These are phyloP conservation scores for Eruca vesicaria DNA, from an alignment of 441 rosid genomes.

Conservation along the genomic window DNA sequence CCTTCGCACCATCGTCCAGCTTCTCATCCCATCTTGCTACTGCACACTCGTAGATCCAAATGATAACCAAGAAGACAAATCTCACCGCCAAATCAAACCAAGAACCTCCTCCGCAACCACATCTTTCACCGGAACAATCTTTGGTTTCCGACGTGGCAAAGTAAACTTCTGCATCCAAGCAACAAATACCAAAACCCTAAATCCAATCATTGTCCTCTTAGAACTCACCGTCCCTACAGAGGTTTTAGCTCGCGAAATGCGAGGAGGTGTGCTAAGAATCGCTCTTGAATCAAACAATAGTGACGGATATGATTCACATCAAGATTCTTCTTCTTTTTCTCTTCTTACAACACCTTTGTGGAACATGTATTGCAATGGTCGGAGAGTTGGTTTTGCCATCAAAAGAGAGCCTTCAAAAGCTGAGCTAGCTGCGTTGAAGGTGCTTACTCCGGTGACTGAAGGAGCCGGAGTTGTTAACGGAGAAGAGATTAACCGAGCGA, in stretches of 20 bases:
- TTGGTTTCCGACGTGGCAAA: slow-evolving; percentile 66
- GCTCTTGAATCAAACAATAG: slow-evolving; percentile 36
- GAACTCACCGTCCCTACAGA: slow-evolving; percentile 58
- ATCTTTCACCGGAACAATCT: slow-evolving; percentile 62
- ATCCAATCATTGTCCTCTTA: slow-evolving; percentile 55
- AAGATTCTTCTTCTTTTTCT: slow-evolving; percentile 13
- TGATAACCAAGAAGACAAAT: slow-evolving; percentile 27
- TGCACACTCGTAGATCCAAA: slow-evolving; percentile 36
- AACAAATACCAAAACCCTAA: slow-evolving; percentile 41
- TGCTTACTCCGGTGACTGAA: slow-evolving; percentile 53
- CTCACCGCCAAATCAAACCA: slow-evolving; percentile 19
- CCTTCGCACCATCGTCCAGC: slow-evolving; percentile 51
- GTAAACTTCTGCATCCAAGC: slow-evolving; percentile 64
- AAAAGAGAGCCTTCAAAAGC: slow-evolving; percentile 48
- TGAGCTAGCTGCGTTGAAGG: slow-evolving; percentile 51
- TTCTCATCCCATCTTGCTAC: slow-evolving; percentile 62
- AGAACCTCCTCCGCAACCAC: slow-evolving; percentile 19
- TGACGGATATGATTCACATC: background rate
- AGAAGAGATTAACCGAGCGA: slow-evolving; percentile 38
- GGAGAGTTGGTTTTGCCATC: slow-evolving; percentile 74
- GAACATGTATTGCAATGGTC: slow-evolving; percentile 77
- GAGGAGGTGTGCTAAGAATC: slow-evolving; percentile 55
- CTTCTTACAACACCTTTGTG: slow-evolving; percentile 59
- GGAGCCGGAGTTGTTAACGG: slow-evolving; percentile 67
- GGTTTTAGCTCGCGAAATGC: slow-evolving; percentile 68